These are phyloP conservation scores for Ambispora gerdemannii DNA, from an alignment of 192 early-diverging fungal genomes.

Conservation along the genomic window DNA sequence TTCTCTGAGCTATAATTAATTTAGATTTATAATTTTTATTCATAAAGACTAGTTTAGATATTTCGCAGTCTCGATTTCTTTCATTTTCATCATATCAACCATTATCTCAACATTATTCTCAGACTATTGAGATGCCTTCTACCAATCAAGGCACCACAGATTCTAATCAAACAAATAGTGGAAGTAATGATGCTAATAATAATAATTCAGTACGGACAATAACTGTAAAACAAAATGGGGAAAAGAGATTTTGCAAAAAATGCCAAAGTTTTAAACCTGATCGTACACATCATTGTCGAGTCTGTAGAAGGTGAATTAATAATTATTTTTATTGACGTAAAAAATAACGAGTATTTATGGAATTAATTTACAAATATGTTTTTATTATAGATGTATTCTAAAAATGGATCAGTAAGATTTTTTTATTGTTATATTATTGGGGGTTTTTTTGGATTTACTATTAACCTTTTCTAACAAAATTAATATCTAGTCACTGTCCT, in stretches of 20 bases:
- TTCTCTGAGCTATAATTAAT: neutral
- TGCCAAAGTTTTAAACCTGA: slow-evolving; percentile 44
- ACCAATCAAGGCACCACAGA: neutral
- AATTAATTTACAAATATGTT: neutral
- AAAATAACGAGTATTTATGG: neutral
- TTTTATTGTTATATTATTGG: neutral
- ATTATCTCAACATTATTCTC: neutral
- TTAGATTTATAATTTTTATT: neutral
- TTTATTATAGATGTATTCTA: slow-evolving; percentile 37
- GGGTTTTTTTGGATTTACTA: neutral
- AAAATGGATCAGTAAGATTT: slow-evolving; percentile 46
- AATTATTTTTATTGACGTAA: neutral
- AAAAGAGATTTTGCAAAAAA: slow-evolving; percentile 46
- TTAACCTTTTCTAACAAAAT: neutral
- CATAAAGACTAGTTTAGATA: too few relatives aligned
- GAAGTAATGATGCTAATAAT: neutral
- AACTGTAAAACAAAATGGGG: slow-evolving; percentile 43
- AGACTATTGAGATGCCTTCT: neutral
- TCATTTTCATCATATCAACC: neutral
- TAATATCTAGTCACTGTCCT: slow-evolving; percentile 38
- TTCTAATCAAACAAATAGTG: neutral
- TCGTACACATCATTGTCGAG: slow-evolving; percentile 42
- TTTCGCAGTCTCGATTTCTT: too few relatives aligned
- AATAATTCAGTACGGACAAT: neutral
- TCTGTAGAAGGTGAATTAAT: slow-evolving; percentile 19